Conservation (phyloP, 1,284 basidiomycete genomes). For the Acaromyces ingoldii region DNA sequence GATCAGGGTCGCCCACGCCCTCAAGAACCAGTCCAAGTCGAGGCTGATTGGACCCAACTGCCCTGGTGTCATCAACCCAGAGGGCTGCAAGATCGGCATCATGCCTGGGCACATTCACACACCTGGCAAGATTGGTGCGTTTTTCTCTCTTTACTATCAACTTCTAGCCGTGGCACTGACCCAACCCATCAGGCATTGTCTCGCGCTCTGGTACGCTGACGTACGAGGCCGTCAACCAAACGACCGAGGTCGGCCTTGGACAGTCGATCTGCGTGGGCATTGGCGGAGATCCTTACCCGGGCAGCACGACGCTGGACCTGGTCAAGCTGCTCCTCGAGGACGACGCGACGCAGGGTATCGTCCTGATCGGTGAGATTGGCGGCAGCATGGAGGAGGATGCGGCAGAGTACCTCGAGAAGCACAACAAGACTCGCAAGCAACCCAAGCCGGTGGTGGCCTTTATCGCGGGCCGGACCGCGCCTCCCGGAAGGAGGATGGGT, state of each 20-base stretch:
- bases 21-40: constrained; percentile 88
- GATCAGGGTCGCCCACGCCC: constrained; percentile 72
- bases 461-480: constrained; percentile 90
- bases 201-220: constrained; percentile 55
- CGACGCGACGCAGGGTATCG: constrained; percentile 69
- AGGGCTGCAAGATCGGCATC: constrained; percentile 98
- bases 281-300: constrained; percentile 98
- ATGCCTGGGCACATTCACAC: constrained; percentile 97
- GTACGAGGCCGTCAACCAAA: constrained; percentile 61
- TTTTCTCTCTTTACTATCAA: background rate
- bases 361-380: constrained; percentile 98
- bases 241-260: constrained; percentile 89
- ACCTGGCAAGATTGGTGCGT: constrained; percentile 64
- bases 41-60: constrained; percentile 84
- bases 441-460: constrained; percentile 97
- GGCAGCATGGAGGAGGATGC: constrained; percentile 99
- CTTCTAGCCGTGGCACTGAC: background rate
- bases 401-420: constrained; percentile 85
- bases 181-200: constrained; percentile 68
- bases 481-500: constrained; percentile 96
- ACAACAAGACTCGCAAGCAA: constrained; percentile 80
- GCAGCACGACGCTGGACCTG: constrained; percentile 89
- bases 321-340: constrained; percentile 95
- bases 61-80: constrained; percentile 92
- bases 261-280: constrained; percentile 96